Evolutionary conservation across 1,139 yeast species (phyloP).

Genomic region (Citeromyces hawaiiensis): DNA sequence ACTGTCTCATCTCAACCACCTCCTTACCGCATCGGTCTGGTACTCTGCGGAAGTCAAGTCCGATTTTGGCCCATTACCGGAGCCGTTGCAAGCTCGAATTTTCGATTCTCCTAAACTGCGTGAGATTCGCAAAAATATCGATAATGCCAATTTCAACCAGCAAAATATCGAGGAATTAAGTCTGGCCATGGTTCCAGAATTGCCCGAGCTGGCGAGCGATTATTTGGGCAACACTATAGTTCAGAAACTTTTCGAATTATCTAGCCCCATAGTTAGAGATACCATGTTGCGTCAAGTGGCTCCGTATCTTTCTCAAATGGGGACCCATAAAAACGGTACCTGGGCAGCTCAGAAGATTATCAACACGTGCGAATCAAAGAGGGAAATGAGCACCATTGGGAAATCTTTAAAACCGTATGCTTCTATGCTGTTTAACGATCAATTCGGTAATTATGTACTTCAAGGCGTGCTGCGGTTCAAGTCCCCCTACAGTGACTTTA

Average conservation of each 20-base stretch:
- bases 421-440: slow-evolving; percentile 81
- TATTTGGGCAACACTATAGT: slow-evolving; percentile 93
- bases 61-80: slow-evolving; percentile 60
- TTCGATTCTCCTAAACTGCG: slow-evolving; percentile 81
- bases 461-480: slow-evolving; percentile 92
- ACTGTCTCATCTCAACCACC: slow-evolving; percentile 12
- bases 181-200: slow-evolving; percentile 73
- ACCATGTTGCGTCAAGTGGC: slow-evolving; percentile 71
- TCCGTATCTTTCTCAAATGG: slow-evolving; percentile 79
- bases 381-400: slow-evolving; percentile 62
- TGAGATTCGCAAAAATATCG: slow-evolving; percentile 37
- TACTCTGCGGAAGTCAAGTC: slow-evolving; percentile 22
- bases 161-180: slow-evolving; percentile 74
- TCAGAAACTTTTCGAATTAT: slow-evolving; percentile 70
- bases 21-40: slow-evolving; percentile 22
- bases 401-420: slow-evolving; percentile 69
- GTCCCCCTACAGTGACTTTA: slow-evolving; percentile 77
- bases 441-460: slow-evolving; percentile 90
- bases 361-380: slow-evolving; percentile 49
- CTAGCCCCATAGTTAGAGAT: slow-evolving; percentile 62
- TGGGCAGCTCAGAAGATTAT: slow-evolving; percentile 98
- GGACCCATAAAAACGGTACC: slow-evolving; percentile 95
- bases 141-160: slow-evolving; percentile 23
- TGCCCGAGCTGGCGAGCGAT: slow-evolving; percentile 86
- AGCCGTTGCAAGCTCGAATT: slow-evolving; percentile 45